Base-by-base conservation (phyloP, 83 land plant species). In the Diphasiastrum complanatum region DNA sequence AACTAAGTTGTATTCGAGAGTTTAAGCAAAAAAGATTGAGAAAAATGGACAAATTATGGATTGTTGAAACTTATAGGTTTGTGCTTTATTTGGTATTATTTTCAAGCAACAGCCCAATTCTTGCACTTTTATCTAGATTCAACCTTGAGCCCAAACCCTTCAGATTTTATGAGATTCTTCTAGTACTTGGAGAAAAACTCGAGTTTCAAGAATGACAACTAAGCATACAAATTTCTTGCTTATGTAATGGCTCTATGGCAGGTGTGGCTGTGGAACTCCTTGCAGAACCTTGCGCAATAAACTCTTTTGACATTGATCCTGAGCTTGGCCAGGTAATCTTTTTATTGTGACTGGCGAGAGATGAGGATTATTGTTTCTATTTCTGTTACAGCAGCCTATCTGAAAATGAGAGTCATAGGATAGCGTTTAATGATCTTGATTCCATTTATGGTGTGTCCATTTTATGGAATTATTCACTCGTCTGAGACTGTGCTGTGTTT, bases 271-370 rank as follows among this genome's bases (percentile, higher is more conserved):
- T 25, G 5, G 58, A 54, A 56, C 30, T 69, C n/a, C 51, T 60
- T 47, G 66, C 54, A 36, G 72, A 69, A 26, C 20, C 66, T 22
- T 69, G 72, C 49, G 73, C 73, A 2, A 70, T 70, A 19, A 70
- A 70, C 52, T 29, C 72, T 53, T 70, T 70, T 25, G 73, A 70
- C 33, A 43, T 70, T 33, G 73, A 70, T 31, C 46, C 46, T 29
- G 73, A 70, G 36, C 22, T 47, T 63, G 68, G 69, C 24, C 26
- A 51, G 30, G 73, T 70, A 53, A 52, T 69, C 38, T 19, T 32
- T 58, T 58, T 63, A 24, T 23, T 32, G 26, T 50, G 5, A 20
- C 19, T 24, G 43, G 29, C 1, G 2, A 59, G 11, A 20, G 26
- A 29, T 24, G 4, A 8, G 4, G 18, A 29, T 8, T 38, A 12